These are phyloP conservation scores for Aspergillus affinis DNA, from an alignment of 495 filamentous ascomycete species.

Conservation along the genomic window DNA sequence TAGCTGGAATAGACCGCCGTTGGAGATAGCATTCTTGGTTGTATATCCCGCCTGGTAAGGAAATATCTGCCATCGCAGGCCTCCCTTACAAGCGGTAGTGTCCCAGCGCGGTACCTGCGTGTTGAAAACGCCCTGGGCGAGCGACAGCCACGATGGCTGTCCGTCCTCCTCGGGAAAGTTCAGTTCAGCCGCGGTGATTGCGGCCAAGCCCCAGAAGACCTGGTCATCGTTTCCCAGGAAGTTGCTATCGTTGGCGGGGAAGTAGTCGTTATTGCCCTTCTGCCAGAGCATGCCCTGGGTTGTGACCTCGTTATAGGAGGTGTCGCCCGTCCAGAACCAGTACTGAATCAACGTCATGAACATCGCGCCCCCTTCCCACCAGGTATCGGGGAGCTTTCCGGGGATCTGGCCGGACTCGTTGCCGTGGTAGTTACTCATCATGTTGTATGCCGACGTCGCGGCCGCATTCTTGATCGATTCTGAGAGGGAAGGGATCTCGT, in stretches of 20 bases:
- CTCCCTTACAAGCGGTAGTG: slow-evolving; percentile 64
- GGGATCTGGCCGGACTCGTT: slow-evolving; percentile 59
- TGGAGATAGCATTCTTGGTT: slow-evolving; percentile 79
- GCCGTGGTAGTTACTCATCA: slow-evolving; percentile 66
- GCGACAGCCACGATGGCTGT: slow-evolving; percentile 60
- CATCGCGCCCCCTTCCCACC: slow-evolving; percentile 77
- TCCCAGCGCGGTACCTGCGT: slow-evolving; percentile 70
- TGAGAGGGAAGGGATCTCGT: slow-evolving; percentile 20
- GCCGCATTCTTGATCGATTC: slow-evolving; percentile 63
- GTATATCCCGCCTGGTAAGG: slow-evolving; percentile 77
- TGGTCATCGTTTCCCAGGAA: slow-evolving; percentile 71
- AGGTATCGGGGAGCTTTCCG: slow-evolving; percentile 64
- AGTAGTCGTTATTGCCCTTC: slow-evolving; percentile 66
- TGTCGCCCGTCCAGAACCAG: slow-evolving; percentile 73
- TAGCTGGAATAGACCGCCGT: slow-evolving; percentile 80
- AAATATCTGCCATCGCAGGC: slow-evolving; percentile 84
- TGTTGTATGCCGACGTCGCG: slow-evolving; percentile 58
- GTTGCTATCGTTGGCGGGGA: slow-evolving; percentile 52
- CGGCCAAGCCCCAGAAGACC: slow-evolving; percentile 76
- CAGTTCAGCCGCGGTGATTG: slow-evolving; percentile 71
- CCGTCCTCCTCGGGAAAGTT: slow-evolving; percentile 63
- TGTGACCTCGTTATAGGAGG: slow-evolving; percentile 63
- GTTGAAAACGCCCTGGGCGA: slow-evolving; percentile 64
- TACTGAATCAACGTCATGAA: slow-evolving; percentile 77
- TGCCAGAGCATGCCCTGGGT: slow-evolving; percentile 67